phyloP scores from a whole-genome alignment of 495 filamentous ascomycete species.

The Evernia prunastri region DNA sequence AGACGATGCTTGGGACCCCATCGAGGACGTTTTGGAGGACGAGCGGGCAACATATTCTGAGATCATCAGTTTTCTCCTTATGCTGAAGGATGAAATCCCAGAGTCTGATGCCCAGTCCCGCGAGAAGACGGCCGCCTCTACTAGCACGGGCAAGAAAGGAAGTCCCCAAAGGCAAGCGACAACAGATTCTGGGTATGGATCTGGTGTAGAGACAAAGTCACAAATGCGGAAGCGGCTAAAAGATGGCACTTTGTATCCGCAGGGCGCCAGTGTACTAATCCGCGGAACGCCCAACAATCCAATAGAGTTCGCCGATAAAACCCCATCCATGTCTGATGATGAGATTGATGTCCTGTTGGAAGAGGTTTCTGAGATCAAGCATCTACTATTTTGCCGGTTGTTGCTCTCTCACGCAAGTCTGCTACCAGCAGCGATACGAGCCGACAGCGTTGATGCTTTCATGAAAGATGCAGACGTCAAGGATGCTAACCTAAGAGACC shows the following conservation, averaged over 20 bases:
- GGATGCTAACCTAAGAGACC: conserved; percentile 42
- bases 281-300: conserved; percentile 38
- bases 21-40: conserved; percentile 44
- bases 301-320: conserved; percentile 26
- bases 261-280: too few relatives aligned
- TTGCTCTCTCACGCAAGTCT: conserved; percentile 44
- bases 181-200: too few relatives aligned
- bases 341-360: conserved; percentile 39
- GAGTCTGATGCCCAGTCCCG: too few relatives aligned
- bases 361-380: conserved; percentile 46
- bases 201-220: too few relatives aligned
- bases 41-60: conserved; percentile 40
- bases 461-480: conserved; percentile 38
- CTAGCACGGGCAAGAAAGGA: too few relatives aligned
- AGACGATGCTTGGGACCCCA: conserved; percentile 45
- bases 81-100: conserved; percentile 26
- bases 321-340: conserved; percentile 37
- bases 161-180: too few relatives aligned
- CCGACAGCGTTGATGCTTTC: conserved; percentile 43
- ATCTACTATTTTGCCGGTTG: conserved; percentile 45
- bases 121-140: too few relatives aligned
- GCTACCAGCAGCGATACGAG: conserved; percentile 39
- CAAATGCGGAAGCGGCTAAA: too few relatives aligned
- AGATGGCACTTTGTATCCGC: too few relatives aligned
- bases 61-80: conserved; percentile 39